Base-by-base conservation (phyloP, 2,329 filamentous ascomycete genomes). In the Conoideocrella luteorostrata region DNA sequence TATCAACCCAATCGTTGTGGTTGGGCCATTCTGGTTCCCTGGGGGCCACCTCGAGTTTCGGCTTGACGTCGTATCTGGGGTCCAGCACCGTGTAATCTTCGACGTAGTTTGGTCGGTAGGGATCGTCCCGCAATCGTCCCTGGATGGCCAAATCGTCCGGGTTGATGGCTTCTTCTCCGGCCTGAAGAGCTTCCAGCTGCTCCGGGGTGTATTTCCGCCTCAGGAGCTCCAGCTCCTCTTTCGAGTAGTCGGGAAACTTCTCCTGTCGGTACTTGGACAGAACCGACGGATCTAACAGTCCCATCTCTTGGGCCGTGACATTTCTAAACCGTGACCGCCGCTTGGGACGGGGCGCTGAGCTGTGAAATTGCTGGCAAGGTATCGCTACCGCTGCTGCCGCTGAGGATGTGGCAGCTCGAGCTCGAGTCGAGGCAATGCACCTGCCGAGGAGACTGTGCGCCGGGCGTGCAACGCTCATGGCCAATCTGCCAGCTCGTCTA, bases 41-140 rank as follows among this genome's bases (percentile, higher is more conserved):
- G 43, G 78, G 56, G 71, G 74, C 56, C 62, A 66, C 59, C 66
- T 63, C 37, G 63, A 57, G 67, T 46, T 66, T 72, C 53, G 67
- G 76, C 62, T 70, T 79, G 60, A 83, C 77, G 68, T 97, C 91
- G 48, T 93, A 77, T 39, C 87, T 73, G 42, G 88, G 87, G 57
- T 88, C 79, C 50, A 91, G 75, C 45, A 77, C 76, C 47, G 84
- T 79, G 57, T 95, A 85, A 63, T 95, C 88, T 61, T 96, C 89
- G 44, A 91, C 68, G 63, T 95, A 93, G 48, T 78, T 72, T 39
- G 90, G 69, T 42, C 73, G 72, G 71, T 87, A 86, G 7, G 81
- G 75, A 60, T 95, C 89, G 43, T 70, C 74, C 48, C 88, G 82
- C 54, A 86, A 64, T 34, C 79, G 74, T 51, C 83, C 86, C 66